Base-by-base conservation (phyloP, 768 basidiomycete species). In the Auriscalpium vulgare region DNA sequence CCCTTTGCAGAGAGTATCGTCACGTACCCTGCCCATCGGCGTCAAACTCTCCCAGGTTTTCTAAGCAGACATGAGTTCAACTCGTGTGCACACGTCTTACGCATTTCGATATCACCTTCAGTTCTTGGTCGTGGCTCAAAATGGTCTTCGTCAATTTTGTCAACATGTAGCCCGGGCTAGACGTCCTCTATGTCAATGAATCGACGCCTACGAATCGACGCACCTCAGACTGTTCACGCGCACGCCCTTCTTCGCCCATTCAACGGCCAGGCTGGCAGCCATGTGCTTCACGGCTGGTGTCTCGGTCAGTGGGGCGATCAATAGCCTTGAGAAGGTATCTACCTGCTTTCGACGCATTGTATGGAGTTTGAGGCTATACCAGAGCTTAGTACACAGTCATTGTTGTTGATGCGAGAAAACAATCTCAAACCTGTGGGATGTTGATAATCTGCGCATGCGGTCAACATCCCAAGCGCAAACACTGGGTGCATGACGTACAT, bases 341-440 rank as follows among this genome's bases (percentile, higher is more conserved):
- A 85, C 87, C 91, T 37, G 91, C 91, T 75, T 95, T 97, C 17
- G 93, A 95, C 9, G 91, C 89, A 70, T 97, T 98, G 70, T 98
- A 98, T 0, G 95, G 93, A 4, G 91, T 89, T 78, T 98, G 95
- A 44, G 81, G 82, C 81, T 91, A 68, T 23, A 53, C 29, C 37
- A 14, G 34, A 34, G 36, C 50, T 37, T 51, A 37, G 19, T 37
- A 21, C 29, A 44, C 50, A 37, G 37, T 16, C 16, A 45, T 14
- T 11, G 43, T 11, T 23, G n/a, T 38, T 29, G 13, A 14, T 43
- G 17, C 40, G 35, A 54, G n/a, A 50, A 17, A 47, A 23, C 44
- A 8, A 38, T 55, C 5, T 55, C 67, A 37, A 57, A 86, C 85
- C 78, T 92, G 94, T 45, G 95, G 94, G 54, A 90, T 80, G 69